Percentiles rank a stretch among this genome's conserved stretches.
Evolutionary conservation across 2,329 filamentous ascomycete species (phyloP).

Genomic region (Fusarium algeriense): DNA sequence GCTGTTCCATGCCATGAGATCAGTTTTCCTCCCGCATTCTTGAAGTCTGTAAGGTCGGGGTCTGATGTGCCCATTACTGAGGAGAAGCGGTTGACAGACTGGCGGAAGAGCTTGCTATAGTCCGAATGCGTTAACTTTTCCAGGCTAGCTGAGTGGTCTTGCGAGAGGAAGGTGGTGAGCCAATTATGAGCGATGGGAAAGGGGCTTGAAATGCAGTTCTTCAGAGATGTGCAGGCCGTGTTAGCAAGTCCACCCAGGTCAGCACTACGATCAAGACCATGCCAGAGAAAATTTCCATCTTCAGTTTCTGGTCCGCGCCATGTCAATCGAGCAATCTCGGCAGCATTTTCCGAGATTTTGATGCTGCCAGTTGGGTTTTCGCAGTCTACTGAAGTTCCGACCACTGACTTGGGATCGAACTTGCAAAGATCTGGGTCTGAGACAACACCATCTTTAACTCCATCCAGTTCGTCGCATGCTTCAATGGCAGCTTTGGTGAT

Average conservation of each 20-base stretch:
- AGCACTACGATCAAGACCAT: constrained; percentile 14
- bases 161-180: constrained; percentile 14
- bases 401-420: constrained; percentile 38
- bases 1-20: constrained; percentile 37
- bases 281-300: constrained; percentile 29
- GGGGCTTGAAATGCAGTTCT: constrained; percentile 9
- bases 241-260: constrained; percentile 11
- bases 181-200: constrained; percentile 18
- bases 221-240: constrained; percentile 3
- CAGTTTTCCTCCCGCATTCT: constrained; percentile 29
- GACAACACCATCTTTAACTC: constrained; percentile 43
- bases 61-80: constrained; percentile 33
- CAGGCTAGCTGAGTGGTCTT: background rate
- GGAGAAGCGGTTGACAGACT: constrained; percentile 28
- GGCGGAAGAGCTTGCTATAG: constrained; percentile 19
- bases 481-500: constrained; percentile 53
- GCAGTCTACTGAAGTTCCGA: constrained; percentile 34
- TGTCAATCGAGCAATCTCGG: constrained; percentile 1
- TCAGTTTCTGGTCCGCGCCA: constrained; percentile 23
- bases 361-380: background rate
- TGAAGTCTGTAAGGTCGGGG: constrained; percentile 30
- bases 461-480: constrained; percentile 45
- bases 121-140: background rate
- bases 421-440: constrained; percentile 26
- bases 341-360: constrained; percentile 15